Percentiles rank a stretch among this genome's conserved stretches.
Conservation (phyloP, 805 yeast genomes). For the Lipomyces orientalis region DNA sequence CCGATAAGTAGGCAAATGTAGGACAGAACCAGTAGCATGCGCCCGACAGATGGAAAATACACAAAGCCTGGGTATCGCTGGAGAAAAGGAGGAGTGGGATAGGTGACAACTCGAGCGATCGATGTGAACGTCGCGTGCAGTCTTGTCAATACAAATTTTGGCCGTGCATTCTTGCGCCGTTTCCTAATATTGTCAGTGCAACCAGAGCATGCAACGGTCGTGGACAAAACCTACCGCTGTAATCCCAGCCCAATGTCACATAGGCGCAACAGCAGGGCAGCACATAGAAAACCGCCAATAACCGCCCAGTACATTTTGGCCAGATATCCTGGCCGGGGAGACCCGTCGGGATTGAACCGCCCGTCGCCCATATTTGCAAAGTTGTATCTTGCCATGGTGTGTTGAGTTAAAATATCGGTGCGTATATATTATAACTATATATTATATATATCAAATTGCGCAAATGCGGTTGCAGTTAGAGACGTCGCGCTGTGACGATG, state of each 20-base stretch:
- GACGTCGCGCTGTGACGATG: background rate
- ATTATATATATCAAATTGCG: background rate
- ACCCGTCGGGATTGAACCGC: conserved; percentile 34
- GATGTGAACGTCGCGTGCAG: conserved; percentile 21
- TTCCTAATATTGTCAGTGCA: conserved; percentile 7
- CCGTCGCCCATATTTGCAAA: conserved; percentile 35
- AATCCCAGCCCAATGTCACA: conserved; percentile 11
- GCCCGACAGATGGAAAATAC: conserved; percentile 30
- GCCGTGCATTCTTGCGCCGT: conserved; percentile 18
- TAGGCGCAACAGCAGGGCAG: conserved; percentile 23
- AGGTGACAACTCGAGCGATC: conserved; percentile 23
- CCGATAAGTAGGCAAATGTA: conserved; percentile 37
- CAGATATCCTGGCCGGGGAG: conserved; percentile 41
- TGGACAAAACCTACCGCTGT: conserved; percentile 19
- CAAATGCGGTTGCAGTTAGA: background rate
- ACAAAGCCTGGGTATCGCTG: conserved; percentile 9
- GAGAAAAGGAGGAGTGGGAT: conserved; percentile 17
- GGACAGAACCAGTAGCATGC: conserved; percentile 16
- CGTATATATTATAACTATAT: too few species aligned
- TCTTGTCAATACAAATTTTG: conserved; percentile 10
- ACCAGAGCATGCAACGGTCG: background rate
- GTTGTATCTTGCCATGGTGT: background rate
- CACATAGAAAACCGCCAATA: conserved; percentile 37
- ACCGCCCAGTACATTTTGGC: conserved; percentile 40
- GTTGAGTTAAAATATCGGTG: background rate